Conservation (phyloP, 257 asterid genomes). For the Solanum gandarillasii region DNA sequence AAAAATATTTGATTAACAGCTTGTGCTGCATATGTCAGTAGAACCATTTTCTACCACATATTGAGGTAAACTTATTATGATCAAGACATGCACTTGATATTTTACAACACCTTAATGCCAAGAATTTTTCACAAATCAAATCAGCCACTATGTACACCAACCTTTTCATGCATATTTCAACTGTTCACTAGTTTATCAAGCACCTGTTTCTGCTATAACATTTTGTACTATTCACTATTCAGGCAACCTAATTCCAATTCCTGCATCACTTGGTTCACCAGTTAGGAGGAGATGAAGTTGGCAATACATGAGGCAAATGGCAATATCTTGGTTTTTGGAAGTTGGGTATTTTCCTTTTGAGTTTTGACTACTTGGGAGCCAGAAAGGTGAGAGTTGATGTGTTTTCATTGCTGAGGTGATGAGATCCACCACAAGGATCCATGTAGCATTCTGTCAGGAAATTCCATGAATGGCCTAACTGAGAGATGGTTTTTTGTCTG, state of each 20-base stretch:
- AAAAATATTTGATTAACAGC: neutral
- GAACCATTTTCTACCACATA: neutral
- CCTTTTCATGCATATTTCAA: neutral
- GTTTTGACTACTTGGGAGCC: neutral
- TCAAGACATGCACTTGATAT: neutral
- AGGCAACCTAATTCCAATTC: neutral
- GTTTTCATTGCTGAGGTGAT: neutral
- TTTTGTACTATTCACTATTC: neutral
- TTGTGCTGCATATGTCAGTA: neutral
- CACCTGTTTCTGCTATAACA: neutral
- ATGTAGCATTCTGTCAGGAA: neutral
- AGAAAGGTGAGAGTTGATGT: neutral
- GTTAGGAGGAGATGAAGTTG: neutral
- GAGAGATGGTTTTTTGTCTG: neutral
- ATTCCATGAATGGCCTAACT: neutral
- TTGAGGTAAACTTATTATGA: neutral
- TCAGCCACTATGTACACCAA: neutral
- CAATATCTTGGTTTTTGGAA: neutral
- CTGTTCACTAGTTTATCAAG: neutral
- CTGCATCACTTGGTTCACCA: neutral
- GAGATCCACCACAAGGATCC: neutral
- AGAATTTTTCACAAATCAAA: neutral
- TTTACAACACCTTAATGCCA: neutral
- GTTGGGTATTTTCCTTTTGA: neutral
- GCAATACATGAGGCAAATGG: neutral